phyloP scores from a whole-genome alignment of 495 filamentous ascomycete genomes.

The Penicillium canescens region DNA sequence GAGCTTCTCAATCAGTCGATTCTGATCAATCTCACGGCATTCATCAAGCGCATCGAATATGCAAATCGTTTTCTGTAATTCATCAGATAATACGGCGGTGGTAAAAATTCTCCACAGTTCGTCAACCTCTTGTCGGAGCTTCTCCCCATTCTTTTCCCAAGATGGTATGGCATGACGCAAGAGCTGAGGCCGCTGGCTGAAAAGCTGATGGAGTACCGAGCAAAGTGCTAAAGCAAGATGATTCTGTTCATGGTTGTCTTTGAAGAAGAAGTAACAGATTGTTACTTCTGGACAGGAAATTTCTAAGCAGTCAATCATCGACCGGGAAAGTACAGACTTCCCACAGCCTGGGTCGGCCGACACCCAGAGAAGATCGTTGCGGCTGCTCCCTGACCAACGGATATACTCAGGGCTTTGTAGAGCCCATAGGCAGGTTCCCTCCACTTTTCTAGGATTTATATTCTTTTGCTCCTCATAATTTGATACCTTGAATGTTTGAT shows the following conservation, averaged over 20 bases:
- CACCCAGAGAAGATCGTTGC: constrained; percentile 41
- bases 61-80: constrained; percentile 26
- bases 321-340: constrained; percentile 44
- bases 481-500: constrained; percentile 25
- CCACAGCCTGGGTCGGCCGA: constrained; percentile 47
- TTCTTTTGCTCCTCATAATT: constrained; percentile 30
- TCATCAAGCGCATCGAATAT: constrained; percentile 32
- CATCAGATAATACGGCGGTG: constrained; percentile 14
- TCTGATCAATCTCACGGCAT: constrained; percentile 4
- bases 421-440: constrained; percentile 29
- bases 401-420: constrained; percentile 30
- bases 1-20: constrained; percentile 24
- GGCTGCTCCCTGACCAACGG: constrained; percentile 24
- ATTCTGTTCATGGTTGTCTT: constrained; percentile 39
- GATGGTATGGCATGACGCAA: constrained; percentile 25
- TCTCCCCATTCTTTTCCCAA: constrained; percentile 25
- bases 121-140: constrained; percentile 20
- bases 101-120: constrained; percentile 35
- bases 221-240: constrained; percentile 31
- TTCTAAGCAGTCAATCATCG: constrained; percentile 30
- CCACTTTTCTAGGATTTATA: constrained; percentile 23
- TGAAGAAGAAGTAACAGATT: constrained; percentile 50
- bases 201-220: constrained; percentile 43
- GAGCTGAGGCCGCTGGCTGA: constrained; percentile 24
- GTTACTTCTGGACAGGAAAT: constrained; percentile 4